Evolutionary conservation across 352 stramenopile genomes (phyloP).

Genomic region (Pythium phragmitis): DNA sequence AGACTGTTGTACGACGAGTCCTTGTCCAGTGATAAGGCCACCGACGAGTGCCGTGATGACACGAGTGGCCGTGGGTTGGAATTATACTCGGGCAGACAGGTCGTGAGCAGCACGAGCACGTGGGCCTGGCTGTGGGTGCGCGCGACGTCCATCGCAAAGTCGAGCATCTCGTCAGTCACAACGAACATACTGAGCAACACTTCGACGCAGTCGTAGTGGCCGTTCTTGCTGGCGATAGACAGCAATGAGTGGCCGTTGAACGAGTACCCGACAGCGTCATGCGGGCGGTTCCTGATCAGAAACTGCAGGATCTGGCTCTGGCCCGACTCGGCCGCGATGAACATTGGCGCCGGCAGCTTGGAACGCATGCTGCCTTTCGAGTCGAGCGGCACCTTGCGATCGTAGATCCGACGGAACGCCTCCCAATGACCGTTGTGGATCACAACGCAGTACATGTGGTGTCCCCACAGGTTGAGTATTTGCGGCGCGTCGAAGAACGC

Average conservation of each 20-base stretch:
- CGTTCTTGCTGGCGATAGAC: constrained; percentile 57
- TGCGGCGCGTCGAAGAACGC: constrained; percentile 50
- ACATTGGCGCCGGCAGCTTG: constrained; percentile 55
- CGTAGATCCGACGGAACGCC: constrained; percentile 51
- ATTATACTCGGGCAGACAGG: constrained; percentile 51
- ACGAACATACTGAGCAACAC: constrained; percentile 41
- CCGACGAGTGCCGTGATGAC: neutral
- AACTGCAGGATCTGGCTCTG: constrained; percentile 51
- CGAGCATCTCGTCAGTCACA: constrained; percentile 30
- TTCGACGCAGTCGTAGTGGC: constrained; percentile 73
- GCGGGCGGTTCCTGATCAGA: constrained; percentile 35
- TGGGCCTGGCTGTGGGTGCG: constrained; percentile 58
- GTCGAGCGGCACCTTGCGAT: constrained; percentile 38
- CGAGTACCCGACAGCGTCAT: constrained; percentile 39
- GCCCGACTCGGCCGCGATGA: constrained; percentile 57
- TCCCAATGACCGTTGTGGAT: constrained; percentile 63
- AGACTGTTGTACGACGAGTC: neutral
- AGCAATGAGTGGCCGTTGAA: constrained; percentile 69
- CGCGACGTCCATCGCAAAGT: constrained; percentile 53
- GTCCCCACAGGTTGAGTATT: constrained; percentile 46
- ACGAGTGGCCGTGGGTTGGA: neutral
- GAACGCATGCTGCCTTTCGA: constrained; percentile 22
- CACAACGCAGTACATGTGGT: constrained; percentile 67
- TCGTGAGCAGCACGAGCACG: constrained; percentile 70
- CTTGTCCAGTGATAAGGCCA: constrained; percentile 8